phyloP scores from a whole-genome alignment of 2,329 filamentous ascomycete genomes.

The Scolecobasidium constrictum region DNA sequence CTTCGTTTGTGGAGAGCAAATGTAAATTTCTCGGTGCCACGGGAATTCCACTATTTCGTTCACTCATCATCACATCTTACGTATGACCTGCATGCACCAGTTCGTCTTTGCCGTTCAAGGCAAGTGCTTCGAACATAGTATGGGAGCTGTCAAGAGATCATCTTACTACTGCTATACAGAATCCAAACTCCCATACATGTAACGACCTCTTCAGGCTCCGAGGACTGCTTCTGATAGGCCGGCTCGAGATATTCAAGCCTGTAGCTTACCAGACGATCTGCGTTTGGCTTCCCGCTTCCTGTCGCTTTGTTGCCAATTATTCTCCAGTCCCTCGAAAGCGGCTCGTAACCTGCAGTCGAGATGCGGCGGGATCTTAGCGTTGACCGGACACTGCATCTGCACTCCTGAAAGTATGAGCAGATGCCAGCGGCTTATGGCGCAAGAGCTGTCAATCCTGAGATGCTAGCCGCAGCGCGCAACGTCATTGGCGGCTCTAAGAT shows the following conservation, averaged over 20 bases:
- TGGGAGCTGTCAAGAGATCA: no score
- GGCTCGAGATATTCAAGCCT: neutral
- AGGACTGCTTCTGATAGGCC: neutral
- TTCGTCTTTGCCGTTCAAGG: no score
- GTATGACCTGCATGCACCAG: no score
- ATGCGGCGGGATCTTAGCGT: no score
- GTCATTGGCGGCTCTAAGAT: neutral
- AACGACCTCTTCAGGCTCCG: neutral
- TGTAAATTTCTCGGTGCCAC: no score
- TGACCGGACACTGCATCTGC: neutral
- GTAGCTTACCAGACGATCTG: neutral
- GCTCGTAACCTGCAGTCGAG: no score
- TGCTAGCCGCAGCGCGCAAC: neutral
- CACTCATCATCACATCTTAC: no score
- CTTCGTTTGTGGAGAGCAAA: neutral
- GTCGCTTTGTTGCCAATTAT: neutral
- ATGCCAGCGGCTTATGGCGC: neutral
- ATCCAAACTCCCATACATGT: no score
- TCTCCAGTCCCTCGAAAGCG: neutral
- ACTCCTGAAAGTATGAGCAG: neutral
- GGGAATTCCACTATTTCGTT: no score
- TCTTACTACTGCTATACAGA: no score
- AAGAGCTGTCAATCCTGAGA: neutral
- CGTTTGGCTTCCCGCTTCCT: neutral
- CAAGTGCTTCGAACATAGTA: no score